These are phyloP conservation scores for Stemphylium beticola DNA, from an alignment of 2,329 filamentous ascomycete species.

Conservation along the genomic window DNA sequence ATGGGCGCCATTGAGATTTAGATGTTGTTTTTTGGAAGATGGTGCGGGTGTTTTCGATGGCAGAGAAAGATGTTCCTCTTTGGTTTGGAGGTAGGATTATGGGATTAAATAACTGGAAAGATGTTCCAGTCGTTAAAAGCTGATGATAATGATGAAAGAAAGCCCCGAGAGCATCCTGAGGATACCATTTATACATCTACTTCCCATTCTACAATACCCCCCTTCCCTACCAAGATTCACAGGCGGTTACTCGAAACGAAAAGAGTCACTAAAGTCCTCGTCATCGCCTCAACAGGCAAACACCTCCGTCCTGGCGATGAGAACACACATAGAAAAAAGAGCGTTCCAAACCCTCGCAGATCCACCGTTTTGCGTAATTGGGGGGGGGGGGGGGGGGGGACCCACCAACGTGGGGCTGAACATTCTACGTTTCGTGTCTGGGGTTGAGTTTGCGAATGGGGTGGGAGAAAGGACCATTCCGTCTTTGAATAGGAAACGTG, in stretches of 20 bases:
- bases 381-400: no score
- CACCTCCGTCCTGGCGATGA: background rate
- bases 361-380: no score
- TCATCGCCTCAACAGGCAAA: constrained; percentile 17
- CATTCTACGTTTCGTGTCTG: no score
- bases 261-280: constrained; percentile 17
- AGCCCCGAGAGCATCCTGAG: background rate
- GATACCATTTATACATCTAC: constrained; percentile 23
- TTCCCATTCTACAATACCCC: background rate
- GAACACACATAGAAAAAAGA: no score
- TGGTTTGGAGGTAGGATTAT: constrained; percentile 21
- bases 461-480: no score
- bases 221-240: background rate
- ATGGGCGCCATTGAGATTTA: constrained; percentile 33
- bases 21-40: background rate
- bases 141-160: constrained; percentile 4
- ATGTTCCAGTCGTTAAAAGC: background rate
- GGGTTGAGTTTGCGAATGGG: no score
- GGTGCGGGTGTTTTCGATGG: background rate
- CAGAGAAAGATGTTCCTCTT: constrained; percentile 14
- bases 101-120: constrained; percentile 1
- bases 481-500: no score
- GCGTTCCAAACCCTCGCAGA: no score
- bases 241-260: constrained; percentile 32
- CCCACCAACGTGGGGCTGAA: no score